Evolutionary conservation across 2,329 filamentous ascomycete genomes (phyloP).

Genomic region (Dactylonectria macrodidyma): DNA sequence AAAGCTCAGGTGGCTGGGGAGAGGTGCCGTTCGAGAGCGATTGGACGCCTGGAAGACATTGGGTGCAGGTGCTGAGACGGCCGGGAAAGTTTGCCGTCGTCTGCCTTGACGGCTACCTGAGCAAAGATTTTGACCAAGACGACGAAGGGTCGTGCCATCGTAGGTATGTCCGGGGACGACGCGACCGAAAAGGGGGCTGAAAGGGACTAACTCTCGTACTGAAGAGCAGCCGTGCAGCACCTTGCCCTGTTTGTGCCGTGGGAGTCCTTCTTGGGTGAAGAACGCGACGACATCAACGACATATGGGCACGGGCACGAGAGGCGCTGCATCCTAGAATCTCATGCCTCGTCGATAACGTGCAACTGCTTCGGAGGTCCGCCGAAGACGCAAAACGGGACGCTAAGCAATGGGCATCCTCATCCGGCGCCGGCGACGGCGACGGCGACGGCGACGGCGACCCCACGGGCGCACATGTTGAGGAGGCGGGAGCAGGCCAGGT

Average conservation of each 20-base stretch:
- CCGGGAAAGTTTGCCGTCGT: no score
- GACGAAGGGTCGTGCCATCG: background rate
- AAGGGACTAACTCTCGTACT: background rate
- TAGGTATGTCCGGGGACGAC: background rate
- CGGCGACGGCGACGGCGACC: background rate
- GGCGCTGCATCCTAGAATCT: background rate
- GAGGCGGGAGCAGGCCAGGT: background rate
- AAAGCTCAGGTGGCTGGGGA: no score
- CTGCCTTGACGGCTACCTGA: no score
- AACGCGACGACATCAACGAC: background rate
- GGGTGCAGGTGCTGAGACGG: no score
- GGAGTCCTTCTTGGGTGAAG: background rate
- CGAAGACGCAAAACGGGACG: slow-evolving; percentile 10
- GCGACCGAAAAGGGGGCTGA: background rate
- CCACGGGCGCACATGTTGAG: background rate
- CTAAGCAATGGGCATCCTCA: background rate
- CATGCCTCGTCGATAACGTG: background rate
- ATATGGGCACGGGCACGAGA: background rate
- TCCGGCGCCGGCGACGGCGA: no score
- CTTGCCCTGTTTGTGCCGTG: background rate
- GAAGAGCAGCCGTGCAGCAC: background rate
- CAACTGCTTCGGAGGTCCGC: background rate
- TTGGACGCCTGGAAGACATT: no score
- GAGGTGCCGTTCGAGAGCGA: no score
- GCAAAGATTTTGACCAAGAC: background rate